Conservation (phyloP, 306 rosid genomes). For the Lithocarpus polystachyus region DNA sequence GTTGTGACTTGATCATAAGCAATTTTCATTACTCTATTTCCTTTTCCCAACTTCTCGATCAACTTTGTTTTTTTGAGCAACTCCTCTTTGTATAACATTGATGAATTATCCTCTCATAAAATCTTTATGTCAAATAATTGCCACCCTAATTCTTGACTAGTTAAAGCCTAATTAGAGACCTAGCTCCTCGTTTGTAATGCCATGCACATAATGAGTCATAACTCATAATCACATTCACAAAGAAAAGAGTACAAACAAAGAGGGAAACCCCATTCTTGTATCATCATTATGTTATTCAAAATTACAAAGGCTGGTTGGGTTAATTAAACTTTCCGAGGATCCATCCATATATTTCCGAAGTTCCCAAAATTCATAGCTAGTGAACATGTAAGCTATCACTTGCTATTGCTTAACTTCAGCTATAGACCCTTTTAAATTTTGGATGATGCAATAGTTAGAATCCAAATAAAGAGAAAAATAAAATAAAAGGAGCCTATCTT, state of each 20-base stretch:
- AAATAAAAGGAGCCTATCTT: not conserved
- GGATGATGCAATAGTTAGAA: constrained; percentile 19
- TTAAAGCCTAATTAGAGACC: not conserved
- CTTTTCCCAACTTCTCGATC: too few species aligned
- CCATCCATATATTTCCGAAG: constrained; percentile 16
- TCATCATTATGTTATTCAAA: constrained; percentile 25
- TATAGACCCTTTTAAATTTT: constrained; percentile 9
- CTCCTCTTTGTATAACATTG: too few species aligned
- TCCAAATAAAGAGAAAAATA: not conserved
- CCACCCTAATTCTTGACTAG: too few species aligned
- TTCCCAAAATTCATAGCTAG: constrained; percentile 41
- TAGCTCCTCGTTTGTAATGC: not conserved
- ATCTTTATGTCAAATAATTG: too few species aligned
- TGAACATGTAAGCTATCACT: not conserved
- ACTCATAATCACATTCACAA: not conserved
- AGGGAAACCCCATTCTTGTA: constrained; percentile 21
- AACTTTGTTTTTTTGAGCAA: too few species aligned
- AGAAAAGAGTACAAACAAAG: not conserved
- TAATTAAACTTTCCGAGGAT: constrained; percentile 33
- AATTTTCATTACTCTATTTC: too few species aligned
- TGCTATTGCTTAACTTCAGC: constrained; percentile 34
- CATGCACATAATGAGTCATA: not conserved
- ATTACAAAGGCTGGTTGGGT: constrained; percentile 36
- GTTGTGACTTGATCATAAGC: too few species aligned
- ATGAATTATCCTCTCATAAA: too few species aligned